These are phyloP conservation scores for Naganishia vaughanmartiniae DNA, from an alignment of 768 basidiomycete genomes.

Conservation along the genomic window DNA sequence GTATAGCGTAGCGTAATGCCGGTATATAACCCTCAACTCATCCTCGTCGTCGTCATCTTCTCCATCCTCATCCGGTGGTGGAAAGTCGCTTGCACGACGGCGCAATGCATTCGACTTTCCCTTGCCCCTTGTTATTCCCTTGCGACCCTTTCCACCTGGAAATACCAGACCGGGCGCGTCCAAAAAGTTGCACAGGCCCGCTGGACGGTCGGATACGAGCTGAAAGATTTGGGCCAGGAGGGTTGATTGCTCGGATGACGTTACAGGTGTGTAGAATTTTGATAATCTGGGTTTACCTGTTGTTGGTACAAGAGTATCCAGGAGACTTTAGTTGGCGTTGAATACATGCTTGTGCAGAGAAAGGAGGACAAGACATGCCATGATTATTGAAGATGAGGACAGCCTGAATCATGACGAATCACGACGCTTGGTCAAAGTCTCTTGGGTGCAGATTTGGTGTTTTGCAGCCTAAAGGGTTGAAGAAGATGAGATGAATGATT, in stretches of 20 bases:
- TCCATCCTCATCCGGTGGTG: constrained; percentile 30
- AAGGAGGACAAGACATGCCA: constrained; percentile 76
- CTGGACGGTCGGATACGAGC: constrained; percentile 75
- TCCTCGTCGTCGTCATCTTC: constrained; percentile 43
- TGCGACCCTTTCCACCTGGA: constrained; percentile 56
- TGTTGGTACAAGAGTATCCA: constrained; percentile 55
- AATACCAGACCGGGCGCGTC: constrained; percentile 60
- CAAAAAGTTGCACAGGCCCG: constrained; percentile 88
- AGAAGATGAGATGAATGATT: too few species aligned
- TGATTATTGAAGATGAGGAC: constrained; percentile 82
- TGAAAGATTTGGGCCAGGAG: constrained; percentile 86
- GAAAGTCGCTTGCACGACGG: constrained; percentile 8
- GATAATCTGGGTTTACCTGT: constrained; percentile 51
- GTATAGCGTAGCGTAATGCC: constrained; percentile 92
- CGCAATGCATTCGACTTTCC: constrained; percentile 32
- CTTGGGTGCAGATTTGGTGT: too few species aligned
- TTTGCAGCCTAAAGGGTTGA: too few species aligned
- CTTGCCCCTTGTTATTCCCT: constrained; percentile 56
- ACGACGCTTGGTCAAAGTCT: background rate
- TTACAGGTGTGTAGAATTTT: constrained; percentile 52
- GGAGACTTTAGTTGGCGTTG: background rate
- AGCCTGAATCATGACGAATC: constrained; percentile 49
- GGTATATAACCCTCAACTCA: constrained; percentile 77
- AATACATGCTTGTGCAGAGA: background rate
- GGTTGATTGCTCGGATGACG: constrained; percentile 37